A percentile compares a stretch with the other conserved stretches of the same genome.
phyloP scores from a whole-genome alignment of 1,139 yeast genomes.

The Magnusiomyces magnusii region DNA sequence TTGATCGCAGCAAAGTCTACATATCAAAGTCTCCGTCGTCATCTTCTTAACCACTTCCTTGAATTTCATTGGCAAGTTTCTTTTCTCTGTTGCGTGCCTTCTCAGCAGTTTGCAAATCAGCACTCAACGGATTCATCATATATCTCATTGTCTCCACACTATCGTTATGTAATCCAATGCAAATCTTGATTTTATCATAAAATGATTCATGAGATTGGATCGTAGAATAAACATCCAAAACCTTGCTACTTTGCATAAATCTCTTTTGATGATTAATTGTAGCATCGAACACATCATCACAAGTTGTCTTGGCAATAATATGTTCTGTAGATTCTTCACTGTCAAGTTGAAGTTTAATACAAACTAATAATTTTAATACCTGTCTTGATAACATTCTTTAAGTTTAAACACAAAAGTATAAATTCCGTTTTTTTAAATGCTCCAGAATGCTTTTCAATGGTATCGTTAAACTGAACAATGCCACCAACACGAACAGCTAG shows the following conservation, averaged over 20 bases:
- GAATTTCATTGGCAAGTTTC: constrained; percentile 40
- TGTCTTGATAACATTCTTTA: constrained; percentile 95
- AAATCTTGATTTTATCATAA: constrained; percentile 90
- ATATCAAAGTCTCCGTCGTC: constrained; percentile 38
- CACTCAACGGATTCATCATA: constrained; percentile 48
- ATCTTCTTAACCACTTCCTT: constrained; percentile 37
- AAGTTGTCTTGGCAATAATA: constrained; percentile 91
- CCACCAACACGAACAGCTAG: constrained; percentile 94
- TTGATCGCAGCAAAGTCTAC: no score
- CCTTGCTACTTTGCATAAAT: constrained; percentile 83
- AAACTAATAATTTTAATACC: constrained; percentile 92
- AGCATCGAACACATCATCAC: constrained; percentile 98
- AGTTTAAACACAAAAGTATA: constrained; percentile 80
- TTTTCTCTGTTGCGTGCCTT: constrained; percentile 52
- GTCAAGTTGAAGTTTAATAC: constrained; percentile 78
- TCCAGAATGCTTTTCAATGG: constrained; percentile 57
- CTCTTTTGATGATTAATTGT: constrained; percentile 86
- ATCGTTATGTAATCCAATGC: constrained; percentile 85
- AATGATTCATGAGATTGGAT: constrained; percentile 79
- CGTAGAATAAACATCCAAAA: constrained; percentile 81
- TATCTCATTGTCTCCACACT: constrained; percentile 94
- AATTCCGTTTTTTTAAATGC: constrained; percentile 70
- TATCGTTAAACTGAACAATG: constrained; percentile 67
- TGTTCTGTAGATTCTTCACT: constrained; percentile 96
- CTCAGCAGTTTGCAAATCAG: constrained; percentile 46